Evolutionary conservation across 176 grass and related monocot genomes (phyloP).

Genomic region (Triticum urartu): DNA sequence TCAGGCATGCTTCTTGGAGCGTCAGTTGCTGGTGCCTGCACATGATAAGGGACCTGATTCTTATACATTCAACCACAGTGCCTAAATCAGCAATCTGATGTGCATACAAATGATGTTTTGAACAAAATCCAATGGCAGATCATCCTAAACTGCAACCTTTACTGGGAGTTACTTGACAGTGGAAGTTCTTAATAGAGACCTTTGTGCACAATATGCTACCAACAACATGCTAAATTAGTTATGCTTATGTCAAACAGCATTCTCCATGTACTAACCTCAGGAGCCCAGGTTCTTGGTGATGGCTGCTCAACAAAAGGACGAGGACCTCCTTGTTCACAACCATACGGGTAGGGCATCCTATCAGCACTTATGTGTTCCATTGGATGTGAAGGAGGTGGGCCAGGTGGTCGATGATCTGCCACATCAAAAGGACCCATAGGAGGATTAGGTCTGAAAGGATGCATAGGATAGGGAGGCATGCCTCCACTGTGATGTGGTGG

Average conservation of each 20-base stretch:
- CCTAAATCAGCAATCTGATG: constrained; percentile 18
- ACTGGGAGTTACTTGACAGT: neutral
- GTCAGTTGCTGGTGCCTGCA: constrained; percentile 45
- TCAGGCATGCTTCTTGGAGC: constrained; percentile 41
- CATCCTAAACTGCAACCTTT: neutral
- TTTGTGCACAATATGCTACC: neutral
- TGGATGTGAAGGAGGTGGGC: constrained; percentile 28
- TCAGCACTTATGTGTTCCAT: constrained; percentile 50
- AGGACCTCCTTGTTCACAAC: constrained; percentile 45
- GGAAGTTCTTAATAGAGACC: constrained; percentile 10
- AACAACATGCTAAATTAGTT: constrained; percentile 8
- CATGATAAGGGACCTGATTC: constrained; percentile 5
- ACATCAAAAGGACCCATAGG: constrained; percentile 41
- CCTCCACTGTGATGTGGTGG: constrained; percentile 36
- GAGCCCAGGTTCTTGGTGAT: constrained; percentile 46
- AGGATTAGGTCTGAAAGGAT: constrained; percentile 53
- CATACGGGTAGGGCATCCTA: constrained; percentile 46
- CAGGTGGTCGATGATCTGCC: constrained; percentile 40
- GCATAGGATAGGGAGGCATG: constrained; percentile 53
- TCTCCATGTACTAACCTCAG: constrained; percentile 47
- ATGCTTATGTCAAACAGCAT: neutral
- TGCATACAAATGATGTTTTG: neutral
- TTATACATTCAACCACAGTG: constrained; percentile 12
- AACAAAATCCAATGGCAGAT: neutral
- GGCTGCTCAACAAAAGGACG: constrained; percentile 52